A percentile compares a stretch with the other conserved stretches of the same genome.
Evolutionary conservation across 768 basidiomycete genomes (phyloP).

Genomic region (Mycena albidolilacea): DNA sequence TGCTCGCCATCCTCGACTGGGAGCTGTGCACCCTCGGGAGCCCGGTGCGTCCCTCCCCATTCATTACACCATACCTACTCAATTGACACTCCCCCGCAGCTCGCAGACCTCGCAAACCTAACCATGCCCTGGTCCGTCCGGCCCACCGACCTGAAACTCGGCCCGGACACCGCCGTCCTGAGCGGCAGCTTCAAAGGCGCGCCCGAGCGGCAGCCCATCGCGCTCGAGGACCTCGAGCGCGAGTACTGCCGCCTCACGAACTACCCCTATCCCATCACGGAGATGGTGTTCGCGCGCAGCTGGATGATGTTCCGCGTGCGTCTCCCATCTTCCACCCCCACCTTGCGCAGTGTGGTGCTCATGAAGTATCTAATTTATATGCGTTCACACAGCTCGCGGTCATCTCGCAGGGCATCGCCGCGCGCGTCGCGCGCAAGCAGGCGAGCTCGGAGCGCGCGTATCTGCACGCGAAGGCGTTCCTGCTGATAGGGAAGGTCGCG

Average conservation of each 20-base stretch:
- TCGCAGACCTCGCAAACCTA: constrained; percentile 93
- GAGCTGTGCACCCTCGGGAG: constrained; percentile 96
- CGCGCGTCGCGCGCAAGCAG: constrained; percentile 86
- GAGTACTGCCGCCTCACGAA: constrained; percentile 82
- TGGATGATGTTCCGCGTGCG: constrained; percentile 89
- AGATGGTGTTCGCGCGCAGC: constrained; percentile 86
- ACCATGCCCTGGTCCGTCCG: constrained; percentile 87
- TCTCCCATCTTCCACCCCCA: background rate
- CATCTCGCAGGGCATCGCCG: constrained; percentile 93
- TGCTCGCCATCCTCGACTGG: constrained; percentile 98
- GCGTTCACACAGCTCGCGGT: constrained; percentile 70
- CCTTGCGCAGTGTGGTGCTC: no score
- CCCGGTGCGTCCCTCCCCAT: constrained; percentile 69
- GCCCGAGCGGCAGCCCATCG: constrained; percentile 69
- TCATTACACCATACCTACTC: background rate
- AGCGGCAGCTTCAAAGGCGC: constrained; percentile 75
- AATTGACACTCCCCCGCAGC: constrained; percentile 51
- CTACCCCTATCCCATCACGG: constrained; percentile 81
- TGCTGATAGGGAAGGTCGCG: constrained; percentile 75
- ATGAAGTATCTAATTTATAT: background rate
- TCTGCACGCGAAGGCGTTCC: constrained; percentile 63
- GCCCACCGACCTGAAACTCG: constrained; percentile 52
- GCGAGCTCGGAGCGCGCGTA: constrained; percentile 88
- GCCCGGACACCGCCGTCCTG: constrained; percentile 49
- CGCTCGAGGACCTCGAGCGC: constrained; percentile 80